Evolutionary conservation across 2,329 filamentous ascomycete species (phyloP).

Genomic region (Talaromyces rugulosus): DNA sequence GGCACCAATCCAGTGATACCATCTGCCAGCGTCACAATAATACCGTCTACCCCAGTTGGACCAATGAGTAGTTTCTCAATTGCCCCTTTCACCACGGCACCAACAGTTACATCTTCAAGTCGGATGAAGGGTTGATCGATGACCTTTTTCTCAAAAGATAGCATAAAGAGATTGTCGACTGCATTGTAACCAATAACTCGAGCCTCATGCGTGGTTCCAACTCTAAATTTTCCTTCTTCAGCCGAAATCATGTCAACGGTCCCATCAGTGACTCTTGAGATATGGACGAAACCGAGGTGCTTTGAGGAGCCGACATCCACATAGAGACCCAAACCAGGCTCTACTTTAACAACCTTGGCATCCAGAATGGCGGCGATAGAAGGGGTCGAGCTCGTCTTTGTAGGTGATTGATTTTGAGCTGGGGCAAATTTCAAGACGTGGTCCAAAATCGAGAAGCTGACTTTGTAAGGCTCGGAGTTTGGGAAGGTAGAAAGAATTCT

Average conservation of each 20-base stretch:
- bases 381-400: slow-evolving; percentile 35
- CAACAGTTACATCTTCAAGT: slow-evolving; percentile 83
- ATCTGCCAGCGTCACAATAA: slow-evolving; percentile 80
- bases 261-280: slow-evolving; percentile 84
- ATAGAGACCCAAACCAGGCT: slow-evolving; percentile 76
- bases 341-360: slow-evolving; percentile 75
- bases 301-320: slow-evolving; percentile 64
- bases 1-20: slow-evolving; percentile 86
- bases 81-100: slow-evolving; percentile 73
- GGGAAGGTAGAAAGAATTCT: slow-evolving; percentile 87
- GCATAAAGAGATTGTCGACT: slow-evolving; percentile 76
- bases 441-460: slow-evolving; percentile 84
- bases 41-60: slow-evolving; percentile 69
- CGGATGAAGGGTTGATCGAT: slow-evolving; percentile 85
- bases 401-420: slow-evolving; percentile 33
- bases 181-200: slow-evolving; percentile 83
- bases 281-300: slow-evolving; percentile 82
- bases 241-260: slow-evolving; percentile 81
- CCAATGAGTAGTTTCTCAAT: slow-evolving; percentile 81
- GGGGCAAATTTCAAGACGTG: slow-evolving; percentile 66
- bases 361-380: slow-evolving; percentile 65
- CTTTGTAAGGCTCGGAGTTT: slow-evolving; percentile 69
- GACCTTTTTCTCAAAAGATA: slow-evolving; percentile 78
- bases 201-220: slow-evolving; percentile 73
- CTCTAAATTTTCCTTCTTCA: slow-evolving; percentile 70